phyloP scores from a whole-genome alignment of 2,329 filamentous ascomycete species.

The Penicillium sp. region DNA sequence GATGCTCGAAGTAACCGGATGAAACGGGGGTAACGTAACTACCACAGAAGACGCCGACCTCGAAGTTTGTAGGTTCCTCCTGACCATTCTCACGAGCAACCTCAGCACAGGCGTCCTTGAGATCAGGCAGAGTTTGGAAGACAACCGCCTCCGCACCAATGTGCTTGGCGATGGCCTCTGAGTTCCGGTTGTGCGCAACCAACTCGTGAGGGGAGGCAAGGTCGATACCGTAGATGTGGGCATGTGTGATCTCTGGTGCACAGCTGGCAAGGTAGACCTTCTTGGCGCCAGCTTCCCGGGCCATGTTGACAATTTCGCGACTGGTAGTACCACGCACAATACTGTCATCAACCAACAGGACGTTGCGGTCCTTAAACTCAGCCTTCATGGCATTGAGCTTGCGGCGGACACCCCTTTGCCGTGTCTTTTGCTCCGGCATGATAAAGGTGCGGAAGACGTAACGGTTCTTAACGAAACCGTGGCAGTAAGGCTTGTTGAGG shows the following conservation, averaged over 20 bases:
- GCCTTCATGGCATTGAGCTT: conserved; percentile 85
- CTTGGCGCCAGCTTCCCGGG: conserved; percentile 75
- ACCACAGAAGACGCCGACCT: conserved; percentile 89
- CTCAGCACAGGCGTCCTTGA: conserved; percentile 76
- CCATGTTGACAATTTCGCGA: conserved; percentile 78
- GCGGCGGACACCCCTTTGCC: conserved; percentile 82
- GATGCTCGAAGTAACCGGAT: conserved; percentile 76
- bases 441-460: conserved; percentile 89
- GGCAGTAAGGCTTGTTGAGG: conserved; percentile 73
- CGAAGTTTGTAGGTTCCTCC: conserved; percentile 64
- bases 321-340: conserved; percentile 85
- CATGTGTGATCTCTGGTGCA: conserved; percentile 77
- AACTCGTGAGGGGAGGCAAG: conserved; percentile 69
- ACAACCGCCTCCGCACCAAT: conserved; percentile 76
- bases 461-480: conserved; percentile 85
- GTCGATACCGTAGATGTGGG: conserved; percentile 84
- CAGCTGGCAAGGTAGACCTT: conserved; percentile 83
- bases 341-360: conserved; percentile 84
- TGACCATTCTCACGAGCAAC: conserved; percentile 58
- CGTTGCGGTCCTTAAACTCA: conserved; percentile 77
- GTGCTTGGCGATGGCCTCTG: conserved; percentile 61
- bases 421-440: conserved; percentile 75
- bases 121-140: conserved; percentile 72
- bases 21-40: conserved; percentile 80
- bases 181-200: conserved; percentile 66